phyloP scores from a whole-genome alignment of 257 asterid genomes.

The Misopates orontium region DNA sequence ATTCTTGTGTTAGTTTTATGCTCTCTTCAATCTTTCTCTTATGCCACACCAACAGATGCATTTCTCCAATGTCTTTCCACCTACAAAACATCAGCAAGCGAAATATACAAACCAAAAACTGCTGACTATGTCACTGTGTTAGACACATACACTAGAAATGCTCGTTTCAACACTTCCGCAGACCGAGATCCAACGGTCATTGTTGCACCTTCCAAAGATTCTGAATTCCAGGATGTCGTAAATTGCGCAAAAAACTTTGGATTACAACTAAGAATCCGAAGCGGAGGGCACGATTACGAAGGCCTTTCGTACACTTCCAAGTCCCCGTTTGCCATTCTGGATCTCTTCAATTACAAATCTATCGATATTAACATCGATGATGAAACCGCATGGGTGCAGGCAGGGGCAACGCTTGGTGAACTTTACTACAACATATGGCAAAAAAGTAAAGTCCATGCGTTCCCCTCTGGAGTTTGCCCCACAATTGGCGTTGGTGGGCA shows the following conservation, averaged over 20 bases:
- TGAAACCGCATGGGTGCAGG: conserved; percentile 31
- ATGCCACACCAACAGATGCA: neutral
- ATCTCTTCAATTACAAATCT: conserved; percentile 16
- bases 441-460: conserved; percentile 29
- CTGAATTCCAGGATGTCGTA: conserved; percentile 24
- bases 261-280: conserved; percentile 25
- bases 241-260: conserved; percentile 17
- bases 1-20: neutral
- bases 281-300: conserved; percentile 44
- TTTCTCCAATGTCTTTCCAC: conserved; percentile 20
- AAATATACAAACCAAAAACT: conserved; percentile 19
- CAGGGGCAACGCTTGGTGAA: conserved; percentile 34
- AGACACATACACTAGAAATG: conserved; percentile 22
- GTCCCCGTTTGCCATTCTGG: conserved; percentile 26
- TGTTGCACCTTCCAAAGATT: conserved; percentile 23
- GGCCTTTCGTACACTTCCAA: conserved; percentile 34
- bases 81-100: neutral
- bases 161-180: conserved; percentile 30
- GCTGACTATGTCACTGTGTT: conserved; percentile 18
- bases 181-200: conserved; percentile 22
- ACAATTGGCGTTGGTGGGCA: conserved; percentile 37
- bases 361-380: conserved; percentile 11
- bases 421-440: conserved; percentile 32
- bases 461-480: conserved; percentile 35
- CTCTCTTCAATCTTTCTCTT: conserved; percentile 3